These are phyloP conservation scores for Microstegium vimineum DNA, from an alignment of 176 grass and related monocot species.

Conservation along the genomic window DNA sequence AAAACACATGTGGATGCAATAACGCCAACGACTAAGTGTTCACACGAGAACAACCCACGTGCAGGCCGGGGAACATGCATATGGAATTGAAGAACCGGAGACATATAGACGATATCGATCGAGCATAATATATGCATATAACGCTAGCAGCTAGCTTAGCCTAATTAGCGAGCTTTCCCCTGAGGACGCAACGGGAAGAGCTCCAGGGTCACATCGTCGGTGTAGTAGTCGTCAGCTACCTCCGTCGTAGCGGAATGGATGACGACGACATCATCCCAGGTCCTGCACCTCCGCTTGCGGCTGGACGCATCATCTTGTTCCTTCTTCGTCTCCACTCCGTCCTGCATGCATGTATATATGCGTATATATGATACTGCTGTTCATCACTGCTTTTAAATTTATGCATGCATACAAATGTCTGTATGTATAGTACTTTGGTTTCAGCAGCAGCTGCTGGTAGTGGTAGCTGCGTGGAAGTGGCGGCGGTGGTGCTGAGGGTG, in stretches of 20 bases:
- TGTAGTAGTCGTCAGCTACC: conserved; percentile 4
- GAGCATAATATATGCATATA: not conserved
- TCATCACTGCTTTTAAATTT: not conserved
- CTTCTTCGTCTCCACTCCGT: conserved; percentile 15
- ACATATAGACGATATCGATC: not conserved
- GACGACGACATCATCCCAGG: conserved; percentile 9
- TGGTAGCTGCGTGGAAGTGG: not conserved
- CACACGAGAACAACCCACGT: not conserved
- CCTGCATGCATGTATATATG: not conserved
- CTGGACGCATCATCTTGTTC: conserved; percentile 16
- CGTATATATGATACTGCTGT: not conserved
- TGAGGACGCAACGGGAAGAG: conserved; percentile 89
- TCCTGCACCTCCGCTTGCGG: conserved; percentile 51
- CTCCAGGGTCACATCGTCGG: conserved; percentile 49
- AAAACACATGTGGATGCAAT: not conserved
- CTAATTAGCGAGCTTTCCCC: conserved; percentile 31
- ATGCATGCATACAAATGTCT: not conserved
- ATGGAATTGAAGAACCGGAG: not conserved
- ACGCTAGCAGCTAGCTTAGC: not conserved
- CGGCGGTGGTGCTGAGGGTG: conserved; percentile 42
- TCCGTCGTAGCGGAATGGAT: not conserved
- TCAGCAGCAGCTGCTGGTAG: not conserved
- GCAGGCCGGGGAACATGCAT: not conserved
- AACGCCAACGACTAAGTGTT: not conserved
- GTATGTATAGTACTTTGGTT: conserved; percentile 26